phyloP scores from a whole-genome alignment of 208 protist species.

The Sergeia podlipaevii region DNA sequence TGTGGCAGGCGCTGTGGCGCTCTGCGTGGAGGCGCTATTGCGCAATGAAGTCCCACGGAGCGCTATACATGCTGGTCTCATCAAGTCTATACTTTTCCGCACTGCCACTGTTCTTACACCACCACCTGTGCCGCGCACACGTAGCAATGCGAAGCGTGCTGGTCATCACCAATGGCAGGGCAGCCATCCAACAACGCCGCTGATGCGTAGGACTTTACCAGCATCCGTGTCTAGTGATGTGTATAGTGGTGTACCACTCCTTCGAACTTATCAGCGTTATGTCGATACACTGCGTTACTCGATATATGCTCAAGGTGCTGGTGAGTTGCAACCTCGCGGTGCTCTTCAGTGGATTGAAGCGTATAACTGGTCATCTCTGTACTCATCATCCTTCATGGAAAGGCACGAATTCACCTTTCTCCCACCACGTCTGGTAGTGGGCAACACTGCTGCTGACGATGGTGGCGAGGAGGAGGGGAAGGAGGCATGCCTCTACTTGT shows the following conservation, averaged over 20 bases:
- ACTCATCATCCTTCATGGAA: background rate
- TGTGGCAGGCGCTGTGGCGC: constrained; percentile 90
- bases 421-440: too few relatives aligned
- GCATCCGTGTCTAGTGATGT: background rate
- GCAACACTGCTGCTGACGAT: too few relatives aligned
- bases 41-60: constrained; percentile 7
- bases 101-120: constrained; percentile 5
- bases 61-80: background rate
- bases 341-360: constrained; percentile 21
- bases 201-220: background rate
- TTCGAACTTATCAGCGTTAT: constrained; percentile 30
- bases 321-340: constrained; percentile 40
- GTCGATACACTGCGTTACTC: constrained; percentile 39
- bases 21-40: constrained; percentile 77
- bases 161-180: too few relatives aligned
- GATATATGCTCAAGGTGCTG: constrained; percentile 47
- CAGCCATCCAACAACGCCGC: too few relatives aligned
- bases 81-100: background rate
- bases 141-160: too few relatives aligned
- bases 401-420: too few relatives aligned
- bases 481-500: constrained; percentile 50
- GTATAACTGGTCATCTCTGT: background rate
- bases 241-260: constrained; percentile 15
- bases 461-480: constrained; percentile 27
- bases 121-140: background rate